Percentiles rank a stretch among this genome's conserved stretches.
These are phyloP conservation scores for Trichophaea hybrida DNA, from an alignment of 2,329 filamentous ascomycete species.

Conservation along the genomic window DNA sequence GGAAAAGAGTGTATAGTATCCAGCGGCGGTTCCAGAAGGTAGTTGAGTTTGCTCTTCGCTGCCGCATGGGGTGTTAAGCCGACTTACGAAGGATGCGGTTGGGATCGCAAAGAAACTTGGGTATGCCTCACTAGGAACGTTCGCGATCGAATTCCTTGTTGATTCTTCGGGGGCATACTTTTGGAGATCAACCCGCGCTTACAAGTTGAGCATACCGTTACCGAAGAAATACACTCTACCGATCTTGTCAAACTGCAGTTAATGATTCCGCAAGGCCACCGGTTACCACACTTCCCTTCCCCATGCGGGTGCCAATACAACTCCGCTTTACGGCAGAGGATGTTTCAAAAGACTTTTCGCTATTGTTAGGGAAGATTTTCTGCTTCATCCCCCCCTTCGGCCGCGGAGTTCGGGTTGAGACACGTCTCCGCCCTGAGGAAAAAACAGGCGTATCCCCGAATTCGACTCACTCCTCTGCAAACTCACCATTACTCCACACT, in stretches of 20 bases:
- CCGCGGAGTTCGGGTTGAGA: conserved; percentile 45
- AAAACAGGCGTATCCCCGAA: conserved; percentile 39
- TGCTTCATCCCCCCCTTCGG: conserved; percentile 42
- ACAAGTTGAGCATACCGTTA: conserved; percentile 49
- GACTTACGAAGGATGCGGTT: conserved; percentile 33
- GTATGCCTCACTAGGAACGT: conserved; percentile 48
- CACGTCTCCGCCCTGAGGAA: conserved; percentile 36
- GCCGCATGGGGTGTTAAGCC: neutral
- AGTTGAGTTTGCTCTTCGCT: conserved; percentile 43
- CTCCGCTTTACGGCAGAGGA: conserved; percentile 46
- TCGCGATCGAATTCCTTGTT: conserved; percentile 50
- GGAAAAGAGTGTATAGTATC: conserved; percentile 48
- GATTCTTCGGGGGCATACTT: conserved; percentile 41
- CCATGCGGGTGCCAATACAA: conserved; percentile 39
- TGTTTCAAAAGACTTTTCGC: conserved; percentile 38
- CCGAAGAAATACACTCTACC: conserved; percentile 40
- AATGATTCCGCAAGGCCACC: conserved; percentile 23
- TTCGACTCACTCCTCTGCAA: conserved; percentile 48
- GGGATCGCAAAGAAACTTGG: conserved; percentile 39
- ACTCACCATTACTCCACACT: conserved; percentile 43
- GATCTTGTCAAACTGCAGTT: conserved; percentile 45
- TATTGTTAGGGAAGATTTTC: conserved; percentile 47
- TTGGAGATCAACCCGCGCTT: conserved; percentile 47
- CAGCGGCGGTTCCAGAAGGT: conserved; percentile 48
- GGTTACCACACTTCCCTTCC: neutral